Conservation (phyloP, 768 basidiomycete species). For the Termitomyces sp. region DNA sequence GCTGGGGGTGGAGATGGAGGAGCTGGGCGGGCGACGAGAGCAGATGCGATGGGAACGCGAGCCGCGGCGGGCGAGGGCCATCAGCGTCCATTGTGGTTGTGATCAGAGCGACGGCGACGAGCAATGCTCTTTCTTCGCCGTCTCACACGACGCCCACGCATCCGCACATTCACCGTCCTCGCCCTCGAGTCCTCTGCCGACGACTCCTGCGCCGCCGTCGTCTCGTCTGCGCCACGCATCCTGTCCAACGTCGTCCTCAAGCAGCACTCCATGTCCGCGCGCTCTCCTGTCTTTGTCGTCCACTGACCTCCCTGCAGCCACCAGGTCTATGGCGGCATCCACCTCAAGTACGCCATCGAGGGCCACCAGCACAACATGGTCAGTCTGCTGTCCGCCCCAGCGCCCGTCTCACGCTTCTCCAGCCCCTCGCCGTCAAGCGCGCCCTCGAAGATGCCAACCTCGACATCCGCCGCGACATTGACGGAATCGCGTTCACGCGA, state of each 20-base stretch:
- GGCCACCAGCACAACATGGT: constrained; percentile 84
- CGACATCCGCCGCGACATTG: constrained; percentile 54
- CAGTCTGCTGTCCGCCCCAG: neutral
- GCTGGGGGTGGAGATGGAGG: too few relatives aligned
- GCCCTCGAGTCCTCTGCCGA: constrained; percentile 89
- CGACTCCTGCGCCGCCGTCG: constrained; percentile 89
- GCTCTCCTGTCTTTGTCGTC: neutral
- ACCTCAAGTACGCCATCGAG: constrained; percentile 73
- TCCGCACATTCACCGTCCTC: constrained; percentile 56
- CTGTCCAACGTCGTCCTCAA: constrained; percentile 86
- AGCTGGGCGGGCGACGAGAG: neutral
- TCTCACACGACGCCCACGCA: constrained; percentile 8
- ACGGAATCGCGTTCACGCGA: constrained; percentile 89
- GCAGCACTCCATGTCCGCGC: constrained; percentile 63
- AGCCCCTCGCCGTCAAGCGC: constrained; percentile 72
- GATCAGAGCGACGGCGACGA: too few relatives aligned
- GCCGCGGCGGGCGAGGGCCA: neutral
- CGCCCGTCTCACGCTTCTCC: constrained; percentile 1
- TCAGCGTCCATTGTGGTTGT: neutral
- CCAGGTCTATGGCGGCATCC: constrained; percentile 67
- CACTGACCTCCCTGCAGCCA: constrained; percentile 39
- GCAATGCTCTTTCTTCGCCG: neutral
- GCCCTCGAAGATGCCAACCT: constrained; percentile 70
- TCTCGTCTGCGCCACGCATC: constrained; percentile 65
- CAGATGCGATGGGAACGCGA: neutral